Conservation (phyloP, 1,139 yeast species). For the Saccharomyces hybrid region DNA sequence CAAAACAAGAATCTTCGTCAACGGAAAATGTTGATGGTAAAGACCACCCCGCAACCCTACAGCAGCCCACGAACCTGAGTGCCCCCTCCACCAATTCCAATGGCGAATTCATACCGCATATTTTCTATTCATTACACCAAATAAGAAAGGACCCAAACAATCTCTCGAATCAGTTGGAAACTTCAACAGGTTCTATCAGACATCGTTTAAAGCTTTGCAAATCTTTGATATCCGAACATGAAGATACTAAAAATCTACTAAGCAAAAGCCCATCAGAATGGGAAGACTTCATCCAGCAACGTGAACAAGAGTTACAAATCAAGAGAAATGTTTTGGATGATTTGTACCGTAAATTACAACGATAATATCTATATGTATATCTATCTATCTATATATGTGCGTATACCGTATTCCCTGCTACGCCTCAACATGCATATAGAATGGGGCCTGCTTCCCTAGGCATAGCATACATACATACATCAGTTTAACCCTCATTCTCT, state of each 20-base stretch:
- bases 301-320: conserved; percentile 22
- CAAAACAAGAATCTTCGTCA: not conserved
- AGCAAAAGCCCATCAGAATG: conserved; percentile 25
- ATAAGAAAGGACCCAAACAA: conserved; percentile 28
- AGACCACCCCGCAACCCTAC: not conserved
- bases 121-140: conserved; percentile 28
- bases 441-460: not conserved
- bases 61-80: conserved; percentile 9
- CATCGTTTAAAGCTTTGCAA: conserved; percentile 29
- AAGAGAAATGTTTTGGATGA: conserved; percentile 18
- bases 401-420: not conserved
- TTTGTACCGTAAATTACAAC: conserved; percentile 3
- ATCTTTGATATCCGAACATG: conserved; percentile 20
- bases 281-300: conserved; percentile 19
- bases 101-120: conserved; percentile 29
- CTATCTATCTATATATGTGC: not conserved
- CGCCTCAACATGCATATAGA: not conserved
- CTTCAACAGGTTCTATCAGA: conserved; percentile 29
- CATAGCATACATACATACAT: not conserved
- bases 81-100: not conserved
- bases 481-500: not conserved
- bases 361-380: not conserved
- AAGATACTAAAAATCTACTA: conserved; percentile 19
- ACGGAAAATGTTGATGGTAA: not conserved
- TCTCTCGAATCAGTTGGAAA: conserved; percentile 26